Base-by-base conservation (phyloP, 139 green algal genomes). In the Limnomonas spitsbergensis region DNA sequence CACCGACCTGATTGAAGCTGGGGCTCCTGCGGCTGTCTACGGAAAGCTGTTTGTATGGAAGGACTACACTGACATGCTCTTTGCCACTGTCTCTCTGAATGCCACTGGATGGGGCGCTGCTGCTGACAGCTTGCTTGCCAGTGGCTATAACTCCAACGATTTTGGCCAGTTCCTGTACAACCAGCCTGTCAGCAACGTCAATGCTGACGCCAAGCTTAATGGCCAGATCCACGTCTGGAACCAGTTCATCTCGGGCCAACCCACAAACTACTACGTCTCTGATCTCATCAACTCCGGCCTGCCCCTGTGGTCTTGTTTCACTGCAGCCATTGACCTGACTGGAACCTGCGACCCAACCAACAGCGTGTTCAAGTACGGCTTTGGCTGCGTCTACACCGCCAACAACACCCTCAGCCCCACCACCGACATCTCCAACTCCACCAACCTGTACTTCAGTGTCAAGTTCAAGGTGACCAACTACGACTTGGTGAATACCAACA, bases 61-160 rank as follows among this genome's bases (percentile, higher is more conserved):
- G 70, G 70, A 77, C 70, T 77, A 77, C 70, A 31, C 70, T 35
- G 70, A 77, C 40, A 66, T 26, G 9, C 40, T 77, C 37, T 77
- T 67, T 38, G 42, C 66, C 39, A 77, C 70, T 38, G 70, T 66
- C 7, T 77, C 70, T 3, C 34, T 77, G 24, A 66, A 77, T 77
- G 70, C 70, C 39, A 53, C 35, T 47, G 68, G 68, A 14, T 74
- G 9, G 9, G 68, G 35, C 3, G 9, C 29, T 47, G 24, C 35
- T 9, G 29, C 35, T 32, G 29, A 26, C 68, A 14, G 20, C 14
- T 61, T 61, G 14, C 47, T 20, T 61, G 47, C 47, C 20, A 20
- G 47, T 61, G 14, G n/a, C n/a, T n/a, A n/a, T n/a, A n/a, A n/a
- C n/a, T n/a, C n/a, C n/a, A n/a, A n/a, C n/a, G n/a, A 61, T 29